Evolutionary conservation across 1,284 basidiomycete genomes (phyloP).

Genomic region (Tranzscheliella williamsii): DNA sequence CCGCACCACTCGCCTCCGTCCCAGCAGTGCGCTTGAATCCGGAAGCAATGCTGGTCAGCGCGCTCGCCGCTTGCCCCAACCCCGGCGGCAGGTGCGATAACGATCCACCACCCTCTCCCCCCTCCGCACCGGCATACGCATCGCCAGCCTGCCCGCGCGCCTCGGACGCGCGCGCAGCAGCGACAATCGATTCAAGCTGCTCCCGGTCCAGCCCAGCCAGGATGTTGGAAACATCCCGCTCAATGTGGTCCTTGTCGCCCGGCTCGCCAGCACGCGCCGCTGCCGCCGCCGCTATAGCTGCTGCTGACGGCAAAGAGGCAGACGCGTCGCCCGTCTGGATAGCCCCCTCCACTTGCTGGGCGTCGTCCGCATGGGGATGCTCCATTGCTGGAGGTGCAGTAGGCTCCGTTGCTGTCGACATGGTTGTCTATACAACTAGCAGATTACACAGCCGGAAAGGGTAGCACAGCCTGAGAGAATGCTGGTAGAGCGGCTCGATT

Average conservation of each 20-base stretch:
- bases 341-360: too few relatives aligned
- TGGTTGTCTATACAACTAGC: too few relatives aligned
- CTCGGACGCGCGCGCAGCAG: slow-evolving; percentile 44
- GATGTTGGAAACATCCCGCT: slow-evolving; percentile 52
- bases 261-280: too few relatives aligned
- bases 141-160: slow-evolving; percentile 6
- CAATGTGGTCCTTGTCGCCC: slow-evolving; percentile 17
- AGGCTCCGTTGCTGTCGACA: background rate
- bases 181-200: slow-evolving; percentile 53
- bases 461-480: too few relatives aligned
- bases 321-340: too few relatives aligned
- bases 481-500: too few relatives aligned
- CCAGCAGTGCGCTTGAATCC: slow-evolving; percentile 43
- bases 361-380: too few relatives aligned
- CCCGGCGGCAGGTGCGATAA: slow-evolving; percentile 17
- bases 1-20: slow-evolving; percentile 3
- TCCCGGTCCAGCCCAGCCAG: slow-evolving; percentile 51
- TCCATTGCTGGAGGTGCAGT: background rate
- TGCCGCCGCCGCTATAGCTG: too few relatives aligned
- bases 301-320: too few relatives aligned
- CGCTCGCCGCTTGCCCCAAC: slow-evolving; percentile 49
- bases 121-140: slow-evolving; percentile 1
- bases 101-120: slow-evolving; percentile 3
- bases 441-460: too few relatives aligned
- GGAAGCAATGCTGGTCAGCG: slow-evolving; percentile 49